Evolutionary conservation across 2,329 filamentous ascomycete genomes (phyloP).

Genomic region (Hypomyces rosellus): DNA sequence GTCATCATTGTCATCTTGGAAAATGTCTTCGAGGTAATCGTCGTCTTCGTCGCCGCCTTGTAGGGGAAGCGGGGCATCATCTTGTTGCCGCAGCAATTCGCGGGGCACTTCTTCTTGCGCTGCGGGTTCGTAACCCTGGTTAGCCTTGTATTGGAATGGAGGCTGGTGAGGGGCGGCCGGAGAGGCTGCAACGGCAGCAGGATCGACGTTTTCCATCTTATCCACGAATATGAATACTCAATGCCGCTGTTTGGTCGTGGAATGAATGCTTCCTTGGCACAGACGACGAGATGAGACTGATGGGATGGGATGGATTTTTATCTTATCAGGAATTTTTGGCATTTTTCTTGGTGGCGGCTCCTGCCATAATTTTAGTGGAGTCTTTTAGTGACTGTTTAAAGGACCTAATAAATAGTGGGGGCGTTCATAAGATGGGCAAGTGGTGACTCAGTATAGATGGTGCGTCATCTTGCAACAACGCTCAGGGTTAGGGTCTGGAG

Average conservation of each 20-base stretch:
- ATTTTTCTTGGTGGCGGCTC: no score
- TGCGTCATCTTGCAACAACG: no score
- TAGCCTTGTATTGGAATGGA: slow-evolving; percentile 37
- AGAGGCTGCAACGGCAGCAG: slow-evolving; percentile 17
- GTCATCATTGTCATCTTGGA: slow-evolving; percentile 37
- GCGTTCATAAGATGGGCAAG: no score
- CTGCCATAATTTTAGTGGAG: no score
- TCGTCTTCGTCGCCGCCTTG: slow-evolving; percentile 32
- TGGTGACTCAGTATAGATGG: no score
- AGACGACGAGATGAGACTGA: neutral
- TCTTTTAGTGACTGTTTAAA: no score
- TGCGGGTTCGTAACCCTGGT: slow-evolving; percentile 37
- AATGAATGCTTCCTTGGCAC: no score
- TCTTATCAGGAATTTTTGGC: slow-evolving; percentile 12
- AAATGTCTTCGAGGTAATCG: slow-evolving; percentile 21
- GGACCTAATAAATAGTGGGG: no score
- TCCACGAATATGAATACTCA: neutral
- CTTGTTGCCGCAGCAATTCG: slow-evolving; percentile 19
- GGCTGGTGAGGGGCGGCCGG: slow-evolving; percentile 40
- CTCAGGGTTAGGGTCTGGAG: no score
- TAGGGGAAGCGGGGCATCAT: slow-evolving; percentile 23
- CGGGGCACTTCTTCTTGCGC: slow-evolving; percentile 24
- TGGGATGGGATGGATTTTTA: slow-evolving; percentile 8
- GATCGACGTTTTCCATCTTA: slow-evolving; percentile 8
- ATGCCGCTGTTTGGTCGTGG: no score